Conservation (phyloP, 2,329 filamentous ascomycete genomes). For the Zymoseptoria passerinii region DNA sequence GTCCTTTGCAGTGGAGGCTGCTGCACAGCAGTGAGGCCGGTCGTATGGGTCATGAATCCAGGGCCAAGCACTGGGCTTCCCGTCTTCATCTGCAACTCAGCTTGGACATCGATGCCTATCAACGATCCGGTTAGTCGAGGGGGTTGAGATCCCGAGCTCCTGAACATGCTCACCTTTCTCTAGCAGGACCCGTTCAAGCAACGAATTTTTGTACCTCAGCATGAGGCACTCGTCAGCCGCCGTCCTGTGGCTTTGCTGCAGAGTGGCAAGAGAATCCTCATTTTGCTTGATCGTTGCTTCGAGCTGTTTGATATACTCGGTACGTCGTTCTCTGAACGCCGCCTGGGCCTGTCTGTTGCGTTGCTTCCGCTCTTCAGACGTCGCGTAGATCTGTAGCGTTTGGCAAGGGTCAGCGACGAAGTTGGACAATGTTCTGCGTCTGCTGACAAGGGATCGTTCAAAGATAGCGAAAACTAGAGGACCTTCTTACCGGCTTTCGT, state of each 20-base stretch:
- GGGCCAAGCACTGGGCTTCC: slow-evolving; percentile 72
- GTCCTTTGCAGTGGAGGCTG: slow-evolving; percentile 62
- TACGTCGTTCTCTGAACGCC: slow-evolving; percentile 90
- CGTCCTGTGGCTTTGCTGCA: slow-evolving; percentile 88
- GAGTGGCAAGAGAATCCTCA: slow-evolving; percentile 83
- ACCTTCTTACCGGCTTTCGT: slow-evolving; percentile 74
- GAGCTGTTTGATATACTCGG: slow-evolving; percentile 98
- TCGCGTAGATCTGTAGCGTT: slow-evolving; percentile 79
- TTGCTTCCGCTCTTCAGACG: slow-evolving; percentile 96
- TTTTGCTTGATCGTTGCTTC: slow-evolving; percentile 96
- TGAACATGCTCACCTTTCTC: slow-evolving; percentile 65
- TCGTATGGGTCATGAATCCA: slow-evolving; percentile 49
- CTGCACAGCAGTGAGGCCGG: slow-evolving; percentile 50
- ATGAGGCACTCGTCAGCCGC: slow-evolving; percentile 96
- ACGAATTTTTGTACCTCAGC: slow-evolving; percentile 96
- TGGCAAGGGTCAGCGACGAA: slow-evolving; percentile 6
- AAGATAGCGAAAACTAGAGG: not conserved
- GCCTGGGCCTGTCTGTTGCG: slow-evolving; percentile 95
- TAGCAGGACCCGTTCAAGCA: slow-evolving; percentile 87
- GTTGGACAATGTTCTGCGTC: slow-evolving; percentile 13
- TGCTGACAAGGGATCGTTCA: not conserved
- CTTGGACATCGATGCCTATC: slow-evolving; percentile 89
- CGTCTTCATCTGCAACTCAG: slow-evolving; percentile 86
- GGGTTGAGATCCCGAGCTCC: not conserved
- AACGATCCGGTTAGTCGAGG: slow-evolving; percentile 10